These are phyloP conservation scores for Liquidambar formosana DNA, from an alignment of 164 flowering plant species.

Conservation along the genomic window DNA sequence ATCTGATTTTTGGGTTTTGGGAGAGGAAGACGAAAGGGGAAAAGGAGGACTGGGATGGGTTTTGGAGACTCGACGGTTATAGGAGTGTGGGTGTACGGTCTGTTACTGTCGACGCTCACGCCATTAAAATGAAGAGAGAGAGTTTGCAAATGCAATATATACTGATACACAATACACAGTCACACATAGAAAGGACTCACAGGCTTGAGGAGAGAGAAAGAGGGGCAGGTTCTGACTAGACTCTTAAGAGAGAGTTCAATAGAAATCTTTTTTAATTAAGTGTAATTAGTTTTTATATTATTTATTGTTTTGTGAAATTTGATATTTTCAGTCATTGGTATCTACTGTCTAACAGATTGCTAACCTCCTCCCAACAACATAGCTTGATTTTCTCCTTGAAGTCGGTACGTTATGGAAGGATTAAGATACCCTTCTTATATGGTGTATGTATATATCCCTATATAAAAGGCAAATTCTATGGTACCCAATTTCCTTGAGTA, in stretches of 20 bases:
- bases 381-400: background rate
- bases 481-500: no score
- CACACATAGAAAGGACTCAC: background rate
- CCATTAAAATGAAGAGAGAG: slow-evolving; percentile 26
- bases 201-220: background rate
- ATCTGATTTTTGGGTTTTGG: background rate
- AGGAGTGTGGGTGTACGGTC: slow-evolving; percentile 4
- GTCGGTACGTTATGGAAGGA: background rate
- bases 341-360: background rate
- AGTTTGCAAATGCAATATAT: background rate
- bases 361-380: background rate
- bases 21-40: background rate
- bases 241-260: background rate
- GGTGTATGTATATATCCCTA: no score
- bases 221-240: slow-evolving; percentile 5
- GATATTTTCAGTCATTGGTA: background rate
- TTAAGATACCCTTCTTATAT: background rate
- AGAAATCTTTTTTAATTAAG: background rate
- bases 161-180: background rate
- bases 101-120: slow-evolving; percentile 23
- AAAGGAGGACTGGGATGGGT: slow-evolving; percentile 9
- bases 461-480: no score
- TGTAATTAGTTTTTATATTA: background rate
- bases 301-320: no score
- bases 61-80: background rate